These are phyloP conservation scores for Ustilago esculenta DNA, from an alignment of 1,284 basidiomycete species.

Conservation along the genomic window DNA sequence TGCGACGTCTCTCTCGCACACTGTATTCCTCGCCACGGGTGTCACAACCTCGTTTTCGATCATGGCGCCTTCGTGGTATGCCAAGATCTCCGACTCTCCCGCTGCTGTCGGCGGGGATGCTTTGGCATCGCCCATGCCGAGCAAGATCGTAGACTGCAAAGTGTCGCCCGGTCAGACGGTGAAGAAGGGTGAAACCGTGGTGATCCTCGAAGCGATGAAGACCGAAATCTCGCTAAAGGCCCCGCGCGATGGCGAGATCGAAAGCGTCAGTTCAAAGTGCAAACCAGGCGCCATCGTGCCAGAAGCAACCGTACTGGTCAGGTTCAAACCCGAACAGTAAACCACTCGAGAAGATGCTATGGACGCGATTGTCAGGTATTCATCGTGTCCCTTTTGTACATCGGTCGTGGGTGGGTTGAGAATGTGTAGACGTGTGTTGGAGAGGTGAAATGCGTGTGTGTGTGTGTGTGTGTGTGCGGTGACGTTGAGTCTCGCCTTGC, in stretches of 20 bases:
- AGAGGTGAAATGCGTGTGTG: background rate
- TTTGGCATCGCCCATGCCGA: slow-evolving; percentile 38
- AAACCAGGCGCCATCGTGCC: slow-evolving; percentile 88
- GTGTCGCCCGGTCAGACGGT: slow-evolving; percentile 80
- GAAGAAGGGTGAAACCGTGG: slow-evolving; percentile 80
- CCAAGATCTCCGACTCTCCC: slow-evolving; percentile 6
- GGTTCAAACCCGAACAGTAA: slow-evolving; percentile 62
- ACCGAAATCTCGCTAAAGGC: slow-evolving; percentile 77
- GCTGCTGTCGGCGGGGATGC: background rate
- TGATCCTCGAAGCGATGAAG: slow-evolving; percentile 94
- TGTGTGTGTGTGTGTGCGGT: background rate
- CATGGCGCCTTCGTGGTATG: slow-evolving; percentile 19
- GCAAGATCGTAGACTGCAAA: slow-evolving; percentile 76
- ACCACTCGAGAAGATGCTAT: too few species aligned
- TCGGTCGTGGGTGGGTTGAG: too few species aligned
- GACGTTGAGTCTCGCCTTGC: too few species aligned
- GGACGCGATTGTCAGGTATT: too few species aligned
- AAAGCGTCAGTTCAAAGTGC: slow-evolving; percentile 69
- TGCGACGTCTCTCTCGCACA: slow-evolving; percentile 2
- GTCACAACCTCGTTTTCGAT: slow-evolving; percentile 8
- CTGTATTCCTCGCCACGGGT: slow-evolving; percentile 33
- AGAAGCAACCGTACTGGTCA: slow-evolving; percentile 81
- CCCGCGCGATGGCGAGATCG: slow-evolving; percentile 75
- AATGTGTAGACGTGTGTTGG: too few species aligned
- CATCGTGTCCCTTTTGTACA: too few species aligned